A percentile compares a stretch with the other conserved stretches of the same genome.
These are phyloP conservation scores for Fistulina hepatica DNA, from an alignment of 1,284 basidiomycete species.

Conservation along the genomic window DNA sequence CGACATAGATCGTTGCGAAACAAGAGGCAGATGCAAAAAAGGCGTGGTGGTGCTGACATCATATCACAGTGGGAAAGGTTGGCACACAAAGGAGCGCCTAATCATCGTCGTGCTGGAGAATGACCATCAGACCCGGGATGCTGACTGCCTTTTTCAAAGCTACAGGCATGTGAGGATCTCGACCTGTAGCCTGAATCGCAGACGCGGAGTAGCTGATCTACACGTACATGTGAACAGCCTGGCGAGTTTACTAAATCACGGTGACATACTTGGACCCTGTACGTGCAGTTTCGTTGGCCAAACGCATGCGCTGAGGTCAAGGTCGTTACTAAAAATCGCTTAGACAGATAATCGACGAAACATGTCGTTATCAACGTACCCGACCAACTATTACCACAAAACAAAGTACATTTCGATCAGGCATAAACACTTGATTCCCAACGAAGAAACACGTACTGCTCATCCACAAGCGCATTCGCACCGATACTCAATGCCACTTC, in stretches of 20 bases:
- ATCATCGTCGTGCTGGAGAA: conserved; percentile 24
- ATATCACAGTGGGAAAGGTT: too few species aligned
- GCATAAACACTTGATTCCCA: too few species aligned
- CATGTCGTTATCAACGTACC: neutral
- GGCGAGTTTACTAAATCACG: neutral
- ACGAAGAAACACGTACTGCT: conserved; percentile 43
- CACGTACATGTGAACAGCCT: conserved; percentile 4
- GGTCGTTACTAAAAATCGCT: neutral
- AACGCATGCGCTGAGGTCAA: neutral
- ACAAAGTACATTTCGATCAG: too few species aligned
- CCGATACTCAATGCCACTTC: conserved; percentile 41
- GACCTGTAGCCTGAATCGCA: conserved; percentile 32
- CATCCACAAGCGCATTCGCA: conserved; percentile 54
- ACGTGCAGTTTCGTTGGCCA: neutral
- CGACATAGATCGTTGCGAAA: too few species aligned
- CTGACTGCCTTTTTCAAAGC: conserved; percentile 38
- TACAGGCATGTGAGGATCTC: conserved; percentile 42
- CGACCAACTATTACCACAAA: neutral
- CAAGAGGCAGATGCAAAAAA: too few species aligned
- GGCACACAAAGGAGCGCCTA: too few species aligned
- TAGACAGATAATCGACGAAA: neutral
- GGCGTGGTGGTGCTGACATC: too few species aligned
- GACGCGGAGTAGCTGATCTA: conserved; percentile 52
- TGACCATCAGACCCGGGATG: conserved; percentile 56
- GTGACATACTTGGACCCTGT: neutral